A percentile compares a stretch with the other conserved stretches of the same genome.
These are phyloP conservation scores for Annulohypoxylon moriforme DNA, from an alignment of 495 filamentous ascomycete genomes.

Conservation along the genomic window DNA sequence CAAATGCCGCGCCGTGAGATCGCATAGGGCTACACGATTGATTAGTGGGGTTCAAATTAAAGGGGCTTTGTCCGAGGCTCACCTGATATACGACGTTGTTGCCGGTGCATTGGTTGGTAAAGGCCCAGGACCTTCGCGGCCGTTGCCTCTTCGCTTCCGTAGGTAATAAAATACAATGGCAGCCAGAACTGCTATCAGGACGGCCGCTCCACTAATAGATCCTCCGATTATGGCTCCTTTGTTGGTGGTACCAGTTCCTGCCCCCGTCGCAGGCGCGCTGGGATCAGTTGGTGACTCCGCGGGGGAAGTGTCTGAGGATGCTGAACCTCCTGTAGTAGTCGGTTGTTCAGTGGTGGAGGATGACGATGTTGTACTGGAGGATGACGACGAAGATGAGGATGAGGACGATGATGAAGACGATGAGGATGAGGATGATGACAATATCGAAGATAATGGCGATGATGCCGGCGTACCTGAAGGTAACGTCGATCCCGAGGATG, in stretches of 20 bases:
- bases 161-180: conserved; percentile 46
- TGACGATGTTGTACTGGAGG: conserved; percentile 21
- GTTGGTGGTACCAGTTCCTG: conserved; percentile 35
- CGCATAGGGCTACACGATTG: conserved; percentile 36
- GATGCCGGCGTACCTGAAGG: conserved; percentile 30
- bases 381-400: conserved; percentile 25
- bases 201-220: conserved; percentile 54
- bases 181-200: conserved; percentile 46
- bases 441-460: conserved; percentile 26
- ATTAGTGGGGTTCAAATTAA: not conserved
- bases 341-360: conserved; percentile 22
- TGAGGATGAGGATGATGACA: conserved; percentile 30
- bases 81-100: conserved; percentile 52
- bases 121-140: conserved; percentile 49
- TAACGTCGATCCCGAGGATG: conserved; percentile 27
- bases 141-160: conserved; percentile 51
- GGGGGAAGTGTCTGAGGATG: conserved; percentile 14
- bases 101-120: conserved; percentile 33
- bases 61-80: not conserved
- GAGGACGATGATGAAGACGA: conserved; percentile 36
- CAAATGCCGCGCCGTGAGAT: conserved; percentile 47
- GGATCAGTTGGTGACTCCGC: conserved; percentile 23
- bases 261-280: conserved; percentile 13
- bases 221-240: conserved; percentile 61
- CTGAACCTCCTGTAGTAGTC: not conserved